Percentiles rank a stretch among this genome's conserved stretches.
Conservation (phyloP, 2,329 filamentous ascomycete species). For the Colletotrichum spaethianum region DNA sequence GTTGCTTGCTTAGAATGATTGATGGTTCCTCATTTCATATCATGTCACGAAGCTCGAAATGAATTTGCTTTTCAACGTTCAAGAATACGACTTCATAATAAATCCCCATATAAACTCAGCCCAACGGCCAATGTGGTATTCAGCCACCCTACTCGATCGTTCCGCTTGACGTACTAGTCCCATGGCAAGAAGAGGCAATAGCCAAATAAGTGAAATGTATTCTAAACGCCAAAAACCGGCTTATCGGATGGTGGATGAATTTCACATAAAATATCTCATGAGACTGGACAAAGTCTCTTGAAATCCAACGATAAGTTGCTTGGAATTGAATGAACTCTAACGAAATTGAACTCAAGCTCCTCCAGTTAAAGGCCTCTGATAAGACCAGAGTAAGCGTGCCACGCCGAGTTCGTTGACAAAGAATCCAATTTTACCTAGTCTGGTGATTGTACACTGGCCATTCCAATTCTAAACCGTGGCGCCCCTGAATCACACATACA, state of each 20-base stretch:
- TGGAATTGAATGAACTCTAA: not conserved
- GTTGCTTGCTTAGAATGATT: not conserved
- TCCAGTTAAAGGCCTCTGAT: not conserved
- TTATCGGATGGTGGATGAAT: not conserved
- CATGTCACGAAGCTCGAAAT: not conserved
- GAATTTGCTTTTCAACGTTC: not conserved
- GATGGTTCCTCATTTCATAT: not conserved
- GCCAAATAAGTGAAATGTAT: not conserved
- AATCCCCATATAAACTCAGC: not conserved
- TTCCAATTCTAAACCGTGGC: constrained; percentile 41
- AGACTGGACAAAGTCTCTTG: not conserved
- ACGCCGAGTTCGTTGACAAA: constrained; percentile 30
- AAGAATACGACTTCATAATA: not conserved
- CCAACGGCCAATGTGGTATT: not conserved
- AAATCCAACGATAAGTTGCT: not conserved
- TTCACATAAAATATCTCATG: not conserved
- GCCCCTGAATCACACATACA: constrained; percentile 38
- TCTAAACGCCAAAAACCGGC: not conserved
- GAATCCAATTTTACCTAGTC: constrained; percentile 40
- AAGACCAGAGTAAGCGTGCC: not conserved
- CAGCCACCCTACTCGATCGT: too few relatives aligned
- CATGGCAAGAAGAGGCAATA: not conserved
- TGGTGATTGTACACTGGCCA: constrained; percentile 40
- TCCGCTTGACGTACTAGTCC: not conserved
- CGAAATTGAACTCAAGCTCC: not conserved